phyloP scores from a whole-genome alignment of 805 yeast genomes.

The Candida alai region DNA sequence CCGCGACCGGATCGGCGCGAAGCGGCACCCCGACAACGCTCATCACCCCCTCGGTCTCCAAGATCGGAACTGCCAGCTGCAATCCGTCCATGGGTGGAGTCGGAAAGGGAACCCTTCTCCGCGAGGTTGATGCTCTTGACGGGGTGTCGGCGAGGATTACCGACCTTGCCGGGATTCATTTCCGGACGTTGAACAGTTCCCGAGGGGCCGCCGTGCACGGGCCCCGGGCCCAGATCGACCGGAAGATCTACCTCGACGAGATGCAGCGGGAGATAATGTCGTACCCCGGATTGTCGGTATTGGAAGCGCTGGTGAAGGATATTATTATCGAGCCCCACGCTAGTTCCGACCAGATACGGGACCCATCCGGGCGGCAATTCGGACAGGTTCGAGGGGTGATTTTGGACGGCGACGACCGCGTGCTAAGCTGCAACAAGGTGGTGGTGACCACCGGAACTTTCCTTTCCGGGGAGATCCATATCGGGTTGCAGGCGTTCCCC shows the following conservation, averaged over 20 bases:
- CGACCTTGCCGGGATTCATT: conserved; percentile 91
- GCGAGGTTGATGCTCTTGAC: conserved; percentile 95
- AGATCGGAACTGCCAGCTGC: conserved; percentile 93
- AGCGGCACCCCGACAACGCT: conserved; percentile 68
- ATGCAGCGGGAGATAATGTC: conserved; percentile 67
- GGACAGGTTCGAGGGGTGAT: conserved; percentile 68
- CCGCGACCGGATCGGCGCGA: conserved; percentile 90
- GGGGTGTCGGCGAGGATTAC: conserved; percentile 87
- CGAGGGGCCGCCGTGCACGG: conserved; percentile 99
- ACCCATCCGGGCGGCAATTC: conserved; percentile 34
- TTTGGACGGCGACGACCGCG: conserved; percentile 54
- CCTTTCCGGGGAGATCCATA: conserved; percentile 89
- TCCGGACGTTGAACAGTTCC: conserved; percentile 77
- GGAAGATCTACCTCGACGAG: conserved; percentile 68
- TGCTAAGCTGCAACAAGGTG: conserved; percentile 60
- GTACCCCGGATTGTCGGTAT: conserved; percentile 54
- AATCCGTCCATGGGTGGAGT: conserved; percentile 98
- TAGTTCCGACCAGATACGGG: conserved; percentile 14
- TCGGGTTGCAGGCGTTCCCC: conserved; percentile 76
- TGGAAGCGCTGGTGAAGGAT: conserved; percentile 82
- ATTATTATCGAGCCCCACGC: conserved; percentile 53
- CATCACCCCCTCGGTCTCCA: conserved; percentile 68
- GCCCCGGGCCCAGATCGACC: conserved; percentile 93
- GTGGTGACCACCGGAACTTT: conserved; percentile 96
- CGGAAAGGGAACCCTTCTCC: conserved; percentile 89